Percentiles rank a stretch among this genome's conserved stretches.
phyloP scores from a whole-genome alignment of 1,139 yeast genomes.

The Taiozyma sp. region DNA sequence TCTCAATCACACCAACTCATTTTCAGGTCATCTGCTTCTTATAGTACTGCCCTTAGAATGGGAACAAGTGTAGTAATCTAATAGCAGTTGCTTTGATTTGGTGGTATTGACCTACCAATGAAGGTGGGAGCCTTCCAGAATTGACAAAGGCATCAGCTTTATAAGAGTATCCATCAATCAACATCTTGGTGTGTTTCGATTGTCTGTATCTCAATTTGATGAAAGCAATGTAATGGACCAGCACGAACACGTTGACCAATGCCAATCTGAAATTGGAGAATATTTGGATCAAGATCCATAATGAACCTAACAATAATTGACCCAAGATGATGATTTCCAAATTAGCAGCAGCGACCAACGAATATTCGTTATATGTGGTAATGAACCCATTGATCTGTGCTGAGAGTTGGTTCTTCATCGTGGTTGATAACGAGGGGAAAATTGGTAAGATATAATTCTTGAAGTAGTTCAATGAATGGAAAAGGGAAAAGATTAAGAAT shows the following conservation, averaged over 20 bases:
- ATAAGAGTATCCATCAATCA: constrained; percentile 62
- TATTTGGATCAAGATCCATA: constrained; percentile 15
- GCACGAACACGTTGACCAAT: constrained; percentile 50
- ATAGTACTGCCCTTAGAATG: constrained; percentile 4
- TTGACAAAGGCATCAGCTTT: constrained; percentile 57
- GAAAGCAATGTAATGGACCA: constrained; percentile 47
- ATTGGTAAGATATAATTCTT: constrained; percentile 63
- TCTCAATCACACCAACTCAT: neutral
- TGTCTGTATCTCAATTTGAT: constrained; percentile 75
- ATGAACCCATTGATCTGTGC: constrained; percentile 49
- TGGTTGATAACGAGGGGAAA: constrained; percentile 38
- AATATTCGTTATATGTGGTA: constrained; percentile 58
- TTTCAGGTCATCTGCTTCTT: neutral
- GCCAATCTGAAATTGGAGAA: constrained; percentile 49
- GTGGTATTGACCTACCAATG: constrained; percentile 53
- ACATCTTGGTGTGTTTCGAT: constrained; percentile 68
- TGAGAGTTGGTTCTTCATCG: constrained; percentile 27
- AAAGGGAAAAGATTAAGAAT: constrained; percentile 60
- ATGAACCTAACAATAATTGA: constrained; percentile 42
- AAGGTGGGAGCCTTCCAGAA: constrained; percentile 53
- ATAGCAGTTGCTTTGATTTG: constrained; percentile 37
- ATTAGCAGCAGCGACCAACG: constrained; percentile 66
- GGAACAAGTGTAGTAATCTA: constrained; percentile 6
- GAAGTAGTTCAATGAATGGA: constrained; percentile 67
- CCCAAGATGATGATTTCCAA: constrained; percentile 57